A percentile compares a stretch with the other conserved stretches of the same genome.
Conservation (phyloP, 331 rosid genomes). For the Dryas integrifolia region DNA sequence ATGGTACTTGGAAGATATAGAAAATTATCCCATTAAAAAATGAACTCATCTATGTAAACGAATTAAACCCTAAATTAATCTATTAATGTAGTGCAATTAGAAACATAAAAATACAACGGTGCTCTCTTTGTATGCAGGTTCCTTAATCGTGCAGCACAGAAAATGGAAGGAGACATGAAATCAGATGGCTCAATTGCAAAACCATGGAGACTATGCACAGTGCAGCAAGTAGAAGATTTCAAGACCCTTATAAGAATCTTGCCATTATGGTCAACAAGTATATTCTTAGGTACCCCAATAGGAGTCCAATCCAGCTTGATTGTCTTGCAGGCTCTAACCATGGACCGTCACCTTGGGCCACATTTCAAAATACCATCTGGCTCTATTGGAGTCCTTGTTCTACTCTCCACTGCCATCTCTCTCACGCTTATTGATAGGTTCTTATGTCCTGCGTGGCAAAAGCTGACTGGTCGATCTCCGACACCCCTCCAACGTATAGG, state of each 20-base stretch:
- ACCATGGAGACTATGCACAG: conserved; percentile 58
- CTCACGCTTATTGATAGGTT: conserved; percentile 42
- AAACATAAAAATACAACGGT: not conserved
- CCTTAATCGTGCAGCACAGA: conserved; percentile 49
- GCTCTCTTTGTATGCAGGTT: conserved; percentile 37
- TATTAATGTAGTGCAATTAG: no score
- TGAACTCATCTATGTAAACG: no score
- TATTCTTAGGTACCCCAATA: conserved; percentile 46
- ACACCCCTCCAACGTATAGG: conserved; percentile 49
- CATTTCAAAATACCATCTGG: conserved; percentile 53
- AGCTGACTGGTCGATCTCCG: conserved; percentile 24
- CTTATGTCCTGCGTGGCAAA: conserved; percentile 41
- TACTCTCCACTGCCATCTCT: conserved; percentile 34
- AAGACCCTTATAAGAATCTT: conserved; percentile 41
- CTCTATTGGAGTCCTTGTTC: conserved; percentile 28
- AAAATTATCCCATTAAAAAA: no score
- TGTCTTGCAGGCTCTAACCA: conserved; percentile 55
- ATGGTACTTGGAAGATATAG: no score
- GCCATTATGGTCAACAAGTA: conserved; percentile 46
- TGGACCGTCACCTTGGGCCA: conserved; percentile 51
- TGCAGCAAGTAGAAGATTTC: conserved; percentile 61
- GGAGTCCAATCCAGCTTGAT: conserved; percentile 41
- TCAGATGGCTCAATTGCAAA: conserved; percentile 39
- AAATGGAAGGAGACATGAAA: conserved; percentile 43
- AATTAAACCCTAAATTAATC: no score